Evolutionary conservation across 1,139 yeast species (phyloP).

Genomic region (Taphrina sp.): DNA sequence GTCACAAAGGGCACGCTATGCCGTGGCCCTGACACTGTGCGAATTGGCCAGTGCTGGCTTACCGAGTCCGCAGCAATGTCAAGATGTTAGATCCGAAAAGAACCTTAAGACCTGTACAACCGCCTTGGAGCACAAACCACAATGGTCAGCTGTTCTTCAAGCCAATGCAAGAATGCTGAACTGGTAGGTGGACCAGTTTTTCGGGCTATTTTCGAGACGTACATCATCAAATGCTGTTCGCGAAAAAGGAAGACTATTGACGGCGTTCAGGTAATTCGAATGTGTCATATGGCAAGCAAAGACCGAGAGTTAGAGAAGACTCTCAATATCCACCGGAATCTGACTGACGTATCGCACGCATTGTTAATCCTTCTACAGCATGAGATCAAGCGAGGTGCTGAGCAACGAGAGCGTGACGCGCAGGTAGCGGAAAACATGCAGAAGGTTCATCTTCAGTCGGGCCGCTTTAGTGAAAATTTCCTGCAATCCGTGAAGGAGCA

Average conservation of each 20-base stretch:
- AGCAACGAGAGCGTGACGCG: background rate
- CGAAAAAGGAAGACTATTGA: too few relatives aligned
- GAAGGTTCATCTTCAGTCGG: too few relatives aligned
- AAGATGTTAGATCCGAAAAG: background rate
- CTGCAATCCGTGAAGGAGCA: too few relatives aligned
- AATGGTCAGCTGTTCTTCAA: background rate
- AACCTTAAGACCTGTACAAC: conserved; percentile 2
- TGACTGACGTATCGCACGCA: background rate
- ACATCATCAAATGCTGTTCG: background rate
- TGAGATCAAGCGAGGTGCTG: background rate
- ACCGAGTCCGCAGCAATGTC: conserved; percentile 22
- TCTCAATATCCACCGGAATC: conserved; percentile 14
- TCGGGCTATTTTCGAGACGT: conserved; percentile 34
- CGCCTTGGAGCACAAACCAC: conserved; percentile 1
- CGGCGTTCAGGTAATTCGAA: conserved; percentile 11
- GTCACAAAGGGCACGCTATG: conserved; percentile 11
- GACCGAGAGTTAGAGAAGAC: background rate
- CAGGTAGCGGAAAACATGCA: too few relatives aligned
- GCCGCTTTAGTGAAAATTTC: too few relatives aligned
- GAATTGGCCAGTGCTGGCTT: conserved; percentile 27
- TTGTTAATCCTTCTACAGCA: conserved; percentile 3
- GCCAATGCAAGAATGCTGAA: too few relatives aligned
- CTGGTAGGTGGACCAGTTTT: conserved; percentile 28
- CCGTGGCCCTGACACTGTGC: conserved; percentile 32
- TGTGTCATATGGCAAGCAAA: conserved; percentile 17